Evolutionary conservation across 768 basidiomycete genomes (phyloP).

Genomic region (Tylopilus sp.): DNA sequence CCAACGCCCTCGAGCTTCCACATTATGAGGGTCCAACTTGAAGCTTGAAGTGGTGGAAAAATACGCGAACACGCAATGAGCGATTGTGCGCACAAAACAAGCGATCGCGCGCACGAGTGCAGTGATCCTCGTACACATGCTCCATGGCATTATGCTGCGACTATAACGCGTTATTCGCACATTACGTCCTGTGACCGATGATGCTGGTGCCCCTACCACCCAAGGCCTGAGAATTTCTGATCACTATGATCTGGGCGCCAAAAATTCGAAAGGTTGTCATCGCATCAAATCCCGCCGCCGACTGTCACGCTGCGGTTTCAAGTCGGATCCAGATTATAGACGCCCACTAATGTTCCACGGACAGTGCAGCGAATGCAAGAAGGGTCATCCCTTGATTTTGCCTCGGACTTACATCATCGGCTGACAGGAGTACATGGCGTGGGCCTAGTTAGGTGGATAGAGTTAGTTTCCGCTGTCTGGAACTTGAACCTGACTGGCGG

Average conservation of each 20-base stretch:
- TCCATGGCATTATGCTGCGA: conserved; percentile 11
- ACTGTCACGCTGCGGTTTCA: background rate
- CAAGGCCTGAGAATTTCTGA: background rate
- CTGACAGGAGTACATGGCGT: background rate
- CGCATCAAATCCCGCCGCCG: background rate
- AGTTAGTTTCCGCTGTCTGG: conserved; percentile 1
- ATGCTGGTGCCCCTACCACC: background rate
- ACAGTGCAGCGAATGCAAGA: background rate
- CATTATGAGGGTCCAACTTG: too few species aligned
- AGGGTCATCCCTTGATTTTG: background rate
- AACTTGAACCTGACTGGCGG: background rate
- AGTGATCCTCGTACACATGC: conserved; percentile 12
- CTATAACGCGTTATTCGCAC: background rate
- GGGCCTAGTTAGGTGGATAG: conserved; percentile 7
- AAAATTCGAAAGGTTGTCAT: background rate
- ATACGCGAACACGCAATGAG: too few species aligned
- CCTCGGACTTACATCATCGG: conserved; percentile 13
- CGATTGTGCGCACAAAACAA: too few species aligned
- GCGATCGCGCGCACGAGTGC: too few species aligned
- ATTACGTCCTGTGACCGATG: conserved; percentile 10
- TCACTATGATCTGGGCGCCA: too few species aligned
- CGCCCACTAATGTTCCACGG: background rate
- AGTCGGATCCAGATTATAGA: conserved; percentile 1
- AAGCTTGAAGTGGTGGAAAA: too few species aligned
- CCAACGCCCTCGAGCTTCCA: conserved; percentile 8